Base-by-base conservation (phyloP, 2,329 filamentous ascomycete species). In the Chalaropsis thielavioides region DNA sequence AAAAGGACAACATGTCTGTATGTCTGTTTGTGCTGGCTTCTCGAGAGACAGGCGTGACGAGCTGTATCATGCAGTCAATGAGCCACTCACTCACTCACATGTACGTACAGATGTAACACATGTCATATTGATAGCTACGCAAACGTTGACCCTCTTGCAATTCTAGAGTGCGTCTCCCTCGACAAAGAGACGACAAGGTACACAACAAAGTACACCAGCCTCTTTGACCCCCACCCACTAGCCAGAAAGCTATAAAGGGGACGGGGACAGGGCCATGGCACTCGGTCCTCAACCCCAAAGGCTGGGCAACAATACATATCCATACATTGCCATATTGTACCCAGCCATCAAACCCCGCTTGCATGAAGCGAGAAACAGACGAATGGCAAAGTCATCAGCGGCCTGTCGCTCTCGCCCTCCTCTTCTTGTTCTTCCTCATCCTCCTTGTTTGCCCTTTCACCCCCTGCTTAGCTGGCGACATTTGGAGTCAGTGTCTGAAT, bases 331-430 rank as follows among this genome's bases (percentile, higher is more conserved):
- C 27, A 19, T 58, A 58, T 58, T 58, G 10, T 27, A 58, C 54
- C 27, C 54, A 58, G 54, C 31, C 54, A 58, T 58, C 27, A 58
- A 58, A 58, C 54, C n/a, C 54, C 54, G 54, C 54, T 58, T 58
- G 27, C 54, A 38, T 19, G 24, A 58, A 58, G 54, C 54, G 54
- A 58, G 54, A 58, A 58, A 58, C 27, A 35, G 31, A 58, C 27
- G 54, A 58, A 38, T 58, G 54, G 54, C 24, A 38, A 58, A 38
- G 17, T 35, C 17, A 19, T 6, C 11, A 51, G 46, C 22, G n/a
- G 35, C 8, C 35, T 38, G 5, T 38, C 35, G 1, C 7, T 8
- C 35, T 10, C 3, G 5, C 10, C 8, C 35, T 8, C 35, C 35
- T 38, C 35, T 8, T 38, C 35, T 8, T 38, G 5, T 8, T 38